Percentiles rank a stretch among this genome's conserved stretches.
Evolutionary conservation across 805 yeast species (phyloP).

Genomic region (Candida parachauliodes): DNA sequence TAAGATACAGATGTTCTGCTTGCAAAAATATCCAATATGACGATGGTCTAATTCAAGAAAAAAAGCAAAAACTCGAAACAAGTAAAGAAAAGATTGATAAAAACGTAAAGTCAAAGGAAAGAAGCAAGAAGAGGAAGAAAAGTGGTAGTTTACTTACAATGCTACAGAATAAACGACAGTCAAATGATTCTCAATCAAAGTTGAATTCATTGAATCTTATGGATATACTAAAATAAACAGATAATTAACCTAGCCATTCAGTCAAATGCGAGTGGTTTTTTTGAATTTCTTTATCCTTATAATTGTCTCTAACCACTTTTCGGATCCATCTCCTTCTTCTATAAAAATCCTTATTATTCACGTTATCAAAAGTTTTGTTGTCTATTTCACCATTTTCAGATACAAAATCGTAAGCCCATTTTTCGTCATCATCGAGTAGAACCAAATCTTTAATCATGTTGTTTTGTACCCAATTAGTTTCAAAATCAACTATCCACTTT

Average conservation of each 20-base stretch:
- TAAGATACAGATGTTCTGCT: constrained; percentile 10
- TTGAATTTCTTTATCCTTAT: constrained; percentile 5
- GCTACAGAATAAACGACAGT: constrained; percentile 38
- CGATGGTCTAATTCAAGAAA: constrained; percentile 7
- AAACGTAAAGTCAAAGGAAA: constrained; percentile 25
- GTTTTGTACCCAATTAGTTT: constrained; percentile 55
- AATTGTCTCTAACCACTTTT: constrained; percentile 10
- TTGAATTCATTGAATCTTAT: constrained; percentile 41
- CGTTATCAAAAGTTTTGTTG: constrained; percentile 9
- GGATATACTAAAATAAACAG: constrained; percentile 41
- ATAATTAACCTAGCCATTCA: constrained; percentile 5
- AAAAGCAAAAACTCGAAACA: neutral
- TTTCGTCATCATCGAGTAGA: constrained; percentile 65
- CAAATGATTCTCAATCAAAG: constrained; percentile 22
- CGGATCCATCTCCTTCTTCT: constrained; percentile 72
- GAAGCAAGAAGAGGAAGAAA: constrained; percentile 48
- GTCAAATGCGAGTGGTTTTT: constrained; percentile 2
- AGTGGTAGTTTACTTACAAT: constrained; percentile 36
- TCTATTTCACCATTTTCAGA: constrained; percentile 14
- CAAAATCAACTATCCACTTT: constrained; percentile 66
- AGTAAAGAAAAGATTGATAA: neutral
- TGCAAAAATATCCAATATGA: constrained; percentile 10
- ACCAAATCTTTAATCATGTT: constrained; percentile 50
- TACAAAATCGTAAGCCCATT: constrained; percentile 79
- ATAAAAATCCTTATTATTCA: constrained; percentile 21